Evolutionary conservation across 805 yeast genomes (phyloP), one percentile per base, ranked within the genome.

Genomic region (Myxozyma neotropica): DNA sequence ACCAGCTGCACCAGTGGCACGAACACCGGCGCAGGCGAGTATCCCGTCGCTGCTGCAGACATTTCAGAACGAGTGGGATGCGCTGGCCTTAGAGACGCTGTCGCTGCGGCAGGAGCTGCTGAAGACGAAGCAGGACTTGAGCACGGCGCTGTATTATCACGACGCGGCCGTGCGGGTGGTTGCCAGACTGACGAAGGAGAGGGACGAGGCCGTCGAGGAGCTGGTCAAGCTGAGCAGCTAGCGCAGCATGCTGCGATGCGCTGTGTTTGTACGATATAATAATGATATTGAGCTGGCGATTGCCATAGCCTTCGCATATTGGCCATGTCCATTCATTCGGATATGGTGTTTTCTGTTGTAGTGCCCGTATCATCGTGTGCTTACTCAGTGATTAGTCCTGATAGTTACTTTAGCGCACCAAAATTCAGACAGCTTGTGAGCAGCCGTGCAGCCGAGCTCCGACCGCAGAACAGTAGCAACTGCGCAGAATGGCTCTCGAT

Each of bases 91-190:
- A 53, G 97, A 93, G 69, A 79, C 87, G 21, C 90, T 89, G 69
- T 81, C 84, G 40, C 75, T 92, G 63, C 79, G 94, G 61, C 87
- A 88, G 70, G 90, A 87, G 66, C 77, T 91, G 39, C 81, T 79
- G 53, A 76, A 77, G 24, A 79, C 91, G 0, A 81, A 87, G 59
- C 83, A 87, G 66, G 93, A 90, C 68, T 75, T 92, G 50, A 85
- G 94, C 31, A 75, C 87, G 1, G 86, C 96, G 0, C 74, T 91
- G 42, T 92, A 90, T 68, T 87, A 86, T 69, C 88, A 88, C 64
- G 98, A 92, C 71, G 97, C 97, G 0, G 96, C 97, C 1, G 84
- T 88, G 2, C 77, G 92, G 57, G 96, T 92, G 0, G 95, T 93
- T 0, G 85, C 95, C 0, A 79, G 80, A 35, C 83, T 89, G 1